These are phyloP conservation scores for Wallacemonas collosoma DNA, from an alignment of 208 protist species.

Conservation along the genomic window DNA sequence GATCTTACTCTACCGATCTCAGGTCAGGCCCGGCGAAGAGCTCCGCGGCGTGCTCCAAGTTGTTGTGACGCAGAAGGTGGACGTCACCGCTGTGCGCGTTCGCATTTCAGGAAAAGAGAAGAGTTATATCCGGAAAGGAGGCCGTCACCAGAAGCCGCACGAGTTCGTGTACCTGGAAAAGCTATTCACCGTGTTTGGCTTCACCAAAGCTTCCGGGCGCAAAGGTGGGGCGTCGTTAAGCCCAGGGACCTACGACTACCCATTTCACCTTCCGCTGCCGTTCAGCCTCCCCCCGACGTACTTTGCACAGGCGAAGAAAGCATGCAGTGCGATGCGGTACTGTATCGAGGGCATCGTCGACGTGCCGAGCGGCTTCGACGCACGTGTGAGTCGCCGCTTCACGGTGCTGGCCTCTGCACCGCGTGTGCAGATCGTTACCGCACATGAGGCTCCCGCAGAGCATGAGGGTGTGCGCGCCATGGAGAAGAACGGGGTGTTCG, in stretches of 20 bases:
- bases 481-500: conserved; percentile 3
- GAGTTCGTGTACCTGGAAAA: conserved; percentile 40
- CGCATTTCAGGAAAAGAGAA: conserved; percentile 31
- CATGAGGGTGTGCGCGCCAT: neutral
- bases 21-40: neutral
- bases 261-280: conserved; percentile 34
- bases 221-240: conserved; percentile 36
- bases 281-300: conserved; percentile 29
- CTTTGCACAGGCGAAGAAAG: conserved; percentile 19
- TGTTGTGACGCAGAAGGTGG: conserved; percentile 27
- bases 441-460: neutral
- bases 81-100: conserved; percentile 40
- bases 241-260: conserved; percentile 39
- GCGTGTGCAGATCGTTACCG: neutral
- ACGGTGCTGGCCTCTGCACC: conserved; percentile 11
- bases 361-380: conserved; percentile 47
- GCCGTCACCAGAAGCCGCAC: conserved; percentile 1
- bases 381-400: conserved; percentile 14
- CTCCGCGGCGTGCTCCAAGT: conserved; percentile 24
- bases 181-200: conserved; percentile 48
- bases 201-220: conserved; percentile 38
- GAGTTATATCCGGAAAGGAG: conserved; percentile 19
- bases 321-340: conserved; percentile 27
- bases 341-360: conserved; percentile 31
- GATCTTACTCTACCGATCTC: neutral